Base-by-base conservation (phyloP, 805 yeast genomes). In the Suhomyces tanzawaensis region DNA sequence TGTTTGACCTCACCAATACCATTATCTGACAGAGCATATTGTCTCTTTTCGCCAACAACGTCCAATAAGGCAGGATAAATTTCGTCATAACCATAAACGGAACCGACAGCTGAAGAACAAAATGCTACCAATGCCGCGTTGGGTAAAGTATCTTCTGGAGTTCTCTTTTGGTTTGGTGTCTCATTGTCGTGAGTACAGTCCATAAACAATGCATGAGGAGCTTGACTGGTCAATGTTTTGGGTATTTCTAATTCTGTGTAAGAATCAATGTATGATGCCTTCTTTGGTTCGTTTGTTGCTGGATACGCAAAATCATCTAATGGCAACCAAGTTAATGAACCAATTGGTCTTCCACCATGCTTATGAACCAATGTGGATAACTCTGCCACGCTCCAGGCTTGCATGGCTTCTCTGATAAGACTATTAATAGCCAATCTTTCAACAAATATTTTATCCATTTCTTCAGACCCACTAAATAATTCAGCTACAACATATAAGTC, bases 121-220 rank as follows among this genome's bases (percentile, higher is more conserved):
- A 91, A 77, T 0, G 97, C 82, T 3, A 93, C 97, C 36, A 91
- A 69, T 0, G 96, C 99, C 3, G 97, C 97, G 52, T 85, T 91
- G 7, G 97, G 95, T 29, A 91, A 70, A 0, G 98, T 90, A 54
- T 91, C 99, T 55, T 90, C 96, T 1, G 87, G 83, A 0, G 96
- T 89, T 57, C 98, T 78, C 62, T 85, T 88, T 50, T 91, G 95
- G 29, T 72, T 75, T 2, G 97, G 95, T 15, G 81, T 82, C 62
- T 89, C 93, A 55, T 91, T 91, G 60, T 91, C 99, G 59, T 91
- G 99, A 2, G 98, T 90, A 54, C 97, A 91, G 56, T 93, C 98
- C 97, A 93, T 91, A 51, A 91, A 84, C 50, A 93, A 69, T 0
- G 98, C 96, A 63, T 89, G 97, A 3, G 95, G 95, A n/a, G 82